phyloP scores from a whole-genome alignment of 169 alveolate species.

The Plasmodium fragile region DNA sequence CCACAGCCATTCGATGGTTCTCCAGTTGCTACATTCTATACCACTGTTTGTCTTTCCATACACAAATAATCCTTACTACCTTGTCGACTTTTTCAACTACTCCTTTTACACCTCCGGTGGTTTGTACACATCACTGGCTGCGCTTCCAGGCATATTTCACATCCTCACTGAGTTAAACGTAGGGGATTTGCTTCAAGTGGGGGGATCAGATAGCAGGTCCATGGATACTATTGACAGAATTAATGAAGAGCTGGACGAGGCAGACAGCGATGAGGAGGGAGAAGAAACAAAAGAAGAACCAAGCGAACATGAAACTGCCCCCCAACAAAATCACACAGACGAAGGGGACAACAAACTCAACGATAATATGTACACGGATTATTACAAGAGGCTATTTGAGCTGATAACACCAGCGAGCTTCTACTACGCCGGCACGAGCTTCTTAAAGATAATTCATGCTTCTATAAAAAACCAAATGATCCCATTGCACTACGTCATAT shows the following conservation, averaged over 20 bases:
- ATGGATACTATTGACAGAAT: not conserved
- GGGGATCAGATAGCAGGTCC: not conserved
- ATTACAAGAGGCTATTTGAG: slow-evolving; percentile 62
- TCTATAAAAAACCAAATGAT: slow-evolving; percentile 74
- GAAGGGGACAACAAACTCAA: slow-evolving; percentile 30
- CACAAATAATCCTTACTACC: slow-evolving; percentile 65
- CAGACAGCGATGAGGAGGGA: not conserved
- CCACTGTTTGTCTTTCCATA: slow-evolving; percentile 73
- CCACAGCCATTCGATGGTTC: slow-evolving; percentile 56
- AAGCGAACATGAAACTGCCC: not conserved
- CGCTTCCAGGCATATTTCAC: slow-evolving; percentile 70
- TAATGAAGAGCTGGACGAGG: not conserved
- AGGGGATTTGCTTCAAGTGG: slow-evolving; percentile 25
- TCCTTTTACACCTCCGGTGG: slow-evolving; percentile 45
- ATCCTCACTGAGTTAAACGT: slow-evolving; percentile 65
- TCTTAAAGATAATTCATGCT: slow-evolving; percentile 49
- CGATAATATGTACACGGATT: slow-evolving; percentile 68
- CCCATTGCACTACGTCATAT: slow-evolving; percentile 62
- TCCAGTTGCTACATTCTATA: slow-evolving; percentile 48
- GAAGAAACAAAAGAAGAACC: not conserved
- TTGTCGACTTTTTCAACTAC: slow-evolving; percentile 58
- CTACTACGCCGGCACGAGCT: slow-evolving; percentile 55
- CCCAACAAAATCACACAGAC: not conserved
- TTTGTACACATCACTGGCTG: slow-evolving; percentile 62
- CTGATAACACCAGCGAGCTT: slow-evolving; percentile 70